Evolutionary conservation across 75 land plant species (phyloP).

Genomic region (Larix kaempferi): DNA sequence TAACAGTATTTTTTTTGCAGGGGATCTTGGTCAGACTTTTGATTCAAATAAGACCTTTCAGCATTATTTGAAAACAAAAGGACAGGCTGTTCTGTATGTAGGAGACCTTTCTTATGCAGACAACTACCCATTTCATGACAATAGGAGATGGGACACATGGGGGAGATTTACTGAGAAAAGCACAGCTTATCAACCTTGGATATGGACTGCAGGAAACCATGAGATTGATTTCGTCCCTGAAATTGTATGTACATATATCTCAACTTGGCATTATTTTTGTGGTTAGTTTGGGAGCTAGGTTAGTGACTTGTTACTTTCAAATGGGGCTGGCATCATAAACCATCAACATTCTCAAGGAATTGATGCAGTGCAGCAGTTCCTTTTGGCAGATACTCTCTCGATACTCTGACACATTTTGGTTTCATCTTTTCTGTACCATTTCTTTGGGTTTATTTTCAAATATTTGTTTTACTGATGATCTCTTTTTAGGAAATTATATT

Average conservation of each 20-base stretch:
- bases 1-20: slow-evolving; percentile 13
- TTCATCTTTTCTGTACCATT: too few relatives aligned
- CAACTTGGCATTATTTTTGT: neutral
- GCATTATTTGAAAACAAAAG: slow-evolving; percentile 36
- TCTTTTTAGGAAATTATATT: too few relatives aligned
- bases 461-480: too few relatives aligned
- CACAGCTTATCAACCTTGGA: slow-evolving; percentile 58
- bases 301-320: neutral
- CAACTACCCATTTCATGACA: slow-evolving; percentile 23
- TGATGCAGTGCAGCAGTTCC: too few relatives aligned
- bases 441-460: too few relatives aligned
- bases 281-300: neutral
- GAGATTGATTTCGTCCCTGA: slow-evolving; percentile 45
- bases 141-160: slow-evolving; percentile 69
- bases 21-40: slow-evolving; percentile 54
- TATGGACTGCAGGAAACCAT: slow-evolving; percentile 59
- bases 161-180: slow-evolving; percentile 48
- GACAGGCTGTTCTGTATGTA: slow-evolving; percentile 42
- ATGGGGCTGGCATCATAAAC: too few relatives aligned
- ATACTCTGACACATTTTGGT: too few relatives aligned
- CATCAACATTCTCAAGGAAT: too few relatives aligned
- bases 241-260: slow-evolving; percentile 20
- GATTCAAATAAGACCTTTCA: slow-evolving; percentile 38
- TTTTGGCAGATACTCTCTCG: too few relatives aligned
- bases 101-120: slow-evolving; percentile 58